Evolutionary conservation across 768 basidiomycete genomes (phyloP).

Genomic region (Boletus subcaerulescens): DNA sequence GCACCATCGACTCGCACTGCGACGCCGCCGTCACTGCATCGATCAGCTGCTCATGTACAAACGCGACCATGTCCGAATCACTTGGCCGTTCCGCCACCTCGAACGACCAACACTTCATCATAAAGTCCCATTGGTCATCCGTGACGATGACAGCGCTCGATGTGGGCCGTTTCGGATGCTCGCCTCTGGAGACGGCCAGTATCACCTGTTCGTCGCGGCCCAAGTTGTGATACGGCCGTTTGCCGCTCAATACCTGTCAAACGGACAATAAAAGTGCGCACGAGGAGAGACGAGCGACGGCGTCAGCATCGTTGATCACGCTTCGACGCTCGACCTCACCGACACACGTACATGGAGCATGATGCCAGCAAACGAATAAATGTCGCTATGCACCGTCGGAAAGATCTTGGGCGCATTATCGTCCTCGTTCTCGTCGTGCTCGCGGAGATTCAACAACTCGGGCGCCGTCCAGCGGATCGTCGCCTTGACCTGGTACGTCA

Average conservation of each 20-base stretch:
- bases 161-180: slow-evolving; percentile 13
- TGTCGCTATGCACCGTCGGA: slow-evolving; percentile 35
- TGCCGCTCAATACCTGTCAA: slow-evolving; percentile 20
- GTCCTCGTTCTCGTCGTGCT: background rate
- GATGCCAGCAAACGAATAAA: slow-evolving; percentile 32
- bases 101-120: slow-evolving; percentile 28
- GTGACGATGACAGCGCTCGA: background rate
- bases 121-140: slow-evolving; percentile 24
- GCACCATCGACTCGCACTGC: background rate
- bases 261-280: background rate
- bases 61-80: slow-evolving; percentile 25
- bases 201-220: slow-evolving; percentile 19
- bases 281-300: no score
- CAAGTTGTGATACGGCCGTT: slow-evolving; percentile 23
- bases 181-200: slow-evolving; percentile 11
- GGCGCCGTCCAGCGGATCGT: slow-evolving; percentile 52
- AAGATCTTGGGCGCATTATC: background rate
- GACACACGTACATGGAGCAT: slow-evolving; percentile 20
- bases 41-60: slow-evolving; percentile 17
- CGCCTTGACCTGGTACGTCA: slow-evolving; percentile 32
- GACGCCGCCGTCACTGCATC: background rate
- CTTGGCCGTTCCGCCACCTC: slow-evolving; percentile 32
- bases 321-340: background rate
- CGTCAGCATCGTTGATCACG: background rate
- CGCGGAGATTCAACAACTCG: slow-evolving; percentile 29